Evolutionary conservation across 73 alveolate genomes (phyloP), one percentile per base, ranked within the genome.

Genomic region (Paramecium bursaria): DNA sequence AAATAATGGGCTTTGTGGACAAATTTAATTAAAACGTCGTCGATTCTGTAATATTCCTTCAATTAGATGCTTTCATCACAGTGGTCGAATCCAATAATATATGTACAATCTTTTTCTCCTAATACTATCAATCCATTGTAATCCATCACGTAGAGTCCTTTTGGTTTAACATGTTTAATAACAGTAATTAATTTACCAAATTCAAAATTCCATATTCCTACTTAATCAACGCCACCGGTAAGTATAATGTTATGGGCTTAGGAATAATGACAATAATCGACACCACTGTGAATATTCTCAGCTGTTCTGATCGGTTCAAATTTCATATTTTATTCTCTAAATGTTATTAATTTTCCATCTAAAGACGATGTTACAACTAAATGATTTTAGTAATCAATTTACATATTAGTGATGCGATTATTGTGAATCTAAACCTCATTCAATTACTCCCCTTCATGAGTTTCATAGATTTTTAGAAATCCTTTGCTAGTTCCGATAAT

Each of bases 351-450:
- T 15, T 42, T 25, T 21, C 82, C 82, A 67, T 67, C 82, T 17
- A 67, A 21, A 15, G 82, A 67, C n/a, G 60, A 35, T 6, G 89
- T 53, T 4, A 57, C 26, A 0, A 79, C 42, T 17, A 79, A 14
- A 39, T 61, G 51, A 25, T 79, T 79, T 53, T 39, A 39, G 30
- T 79, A 79, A 55, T 79, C 89, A 39, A 79, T 79, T 29, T 49
- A 53, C 1, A 79, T 48, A 79, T 48, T 48, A 30, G 89, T 79
- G 6, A 79, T 73, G 51, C 54, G 50, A 67, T 67, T 67, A 9
- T 29, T 33, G 14, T 67, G 26, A 67, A 19, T 31, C 3, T 31
- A 19, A 26, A 25, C 33, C 27, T 67, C 82, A 39, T 31, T 33
- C 0, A 67, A 11, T 0, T 39, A 42, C 17, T 67, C 82, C 0